A percentile compares a stretch with the other conserved stretches of the same genome.
Conservation (phyloP, 116 monocot species). For the Phalaenopsis hybrid region DNA sequence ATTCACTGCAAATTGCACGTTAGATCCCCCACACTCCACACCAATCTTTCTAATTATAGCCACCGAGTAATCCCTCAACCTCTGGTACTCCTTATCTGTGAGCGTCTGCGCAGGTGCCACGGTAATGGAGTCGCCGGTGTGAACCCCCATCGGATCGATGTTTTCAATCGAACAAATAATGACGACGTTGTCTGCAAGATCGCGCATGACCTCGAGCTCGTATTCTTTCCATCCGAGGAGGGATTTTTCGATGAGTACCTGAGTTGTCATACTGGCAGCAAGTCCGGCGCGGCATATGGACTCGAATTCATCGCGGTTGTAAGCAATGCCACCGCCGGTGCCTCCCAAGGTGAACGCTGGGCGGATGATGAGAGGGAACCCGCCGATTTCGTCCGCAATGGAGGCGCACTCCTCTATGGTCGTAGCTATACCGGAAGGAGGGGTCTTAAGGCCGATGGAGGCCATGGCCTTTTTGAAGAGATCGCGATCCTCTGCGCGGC, state of each 20-base stretch:
- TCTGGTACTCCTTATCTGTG: conserved; percentile 95
- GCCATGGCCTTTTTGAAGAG: conserved; percentile 88
- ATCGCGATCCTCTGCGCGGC: conserved; percentile 73
- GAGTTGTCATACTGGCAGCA: conserved; percentile 52
- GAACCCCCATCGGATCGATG: conserved; percentile 95
- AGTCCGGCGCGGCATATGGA: conserved; percentile 73
- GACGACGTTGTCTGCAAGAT: conserved; percentile 90
- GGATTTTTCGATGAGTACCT: conserved; percentile 93
- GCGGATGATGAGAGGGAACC: conserved; percentile 82
- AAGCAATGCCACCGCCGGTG: conserved; percentile 95
- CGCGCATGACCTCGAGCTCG: conserved; percentile 96
- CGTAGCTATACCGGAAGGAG: conserved; percentile 82
- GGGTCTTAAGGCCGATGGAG: conserved; percentile 79
- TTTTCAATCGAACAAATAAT: conserved; percentile 99
- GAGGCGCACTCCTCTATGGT: conserved; percentile 69
- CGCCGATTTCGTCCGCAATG: conserved; percentile 71
- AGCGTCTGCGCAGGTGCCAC: conserved; percentile 96
- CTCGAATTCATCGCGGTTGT: conserved; percentile 82
- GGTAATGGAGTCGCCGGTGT: conserved; percentile 95
- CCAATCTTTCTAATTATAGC: conserved; percentile 94
- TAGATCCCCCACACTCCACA: conserved; percentile 95
- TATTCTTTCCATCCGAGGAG: conserved; percentile 99
- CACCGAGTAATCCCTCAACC: conserved; percentile 75
- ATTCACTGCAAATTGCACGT: conserved; percentile 97
- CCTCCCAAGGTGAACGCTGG: conserved; percentile 94